phyloP scores from a whole-genome alignment of 805 yeast species.

The Cyberlindnera suaveolens region DNA sequence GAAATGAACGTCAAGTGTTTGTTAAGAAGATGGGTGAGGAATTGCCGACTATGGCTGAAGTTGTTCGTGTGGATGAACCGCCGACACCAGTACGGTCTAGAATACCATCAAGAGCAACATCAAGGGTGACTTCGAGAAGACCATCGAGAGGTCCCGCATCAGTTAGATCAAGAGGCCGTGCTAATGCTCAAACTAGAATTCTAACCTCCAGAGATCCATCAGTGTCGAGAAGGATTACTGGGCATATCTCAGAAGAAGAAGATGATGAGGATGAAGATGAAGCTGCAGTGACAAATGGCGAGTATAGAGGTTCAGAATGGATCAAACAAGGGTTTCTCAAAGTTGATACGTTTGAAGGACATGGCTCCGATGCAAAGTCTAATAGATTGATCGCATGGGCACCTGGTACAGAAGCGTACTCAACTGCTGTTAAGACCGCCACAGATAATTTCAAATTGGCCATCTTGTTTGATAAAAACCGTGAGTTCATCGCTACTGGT shows the following conservation, averaged over 20 bases:
- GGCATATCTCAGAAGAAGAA: conserved; percentile 24
- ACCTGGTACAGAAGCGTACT: conserved; percentile 45
- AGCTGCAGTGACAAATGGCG: conserved; percentile 22
- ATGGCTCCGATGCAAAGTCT: conserved; percentile 38
- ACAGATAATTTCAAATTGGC: conserved; percentile 57
- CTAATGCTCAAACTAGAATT: no score
- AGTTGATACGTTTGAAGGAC: conserved; percentile 45
- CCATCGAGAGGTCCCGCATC: neutral
- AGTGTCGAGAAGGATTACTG: conserved; percentile 5
- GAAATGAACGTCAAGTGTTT: conserved; percentile 70
- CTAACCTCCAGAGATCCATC: conserved; percentile 10
- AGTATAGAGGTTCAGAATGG: conserved; percentile 48
- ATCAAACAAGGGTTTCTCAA: conserved; percentile 34
- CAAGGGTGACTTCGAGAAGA: conserved; percentile 9
- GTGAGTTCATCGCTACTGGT: conserved; percentile 68
- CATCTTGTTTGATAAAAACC: conserved; percentile 55
- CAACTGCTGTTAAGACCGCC: conserved; percentile 31
- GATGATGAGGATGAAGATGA: conserved; percentile 23
- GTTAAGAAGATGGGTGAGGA: conserved; percentile 32
- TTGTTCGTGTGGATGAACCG: conserved; percentile 36
- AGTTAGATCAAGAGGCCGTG: neutral
- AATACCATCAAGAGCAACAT: conserved; percentile 11
- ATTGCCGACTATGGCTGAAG: conserved; percentile 52
- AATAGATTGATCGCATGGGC: conserved; percentile 59
- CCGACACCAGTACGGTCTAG: conserved; percentile 5